Evolutionary conservation across 345 rosid genomes (phyloP), one percentile per base, ranked within the genome.

Genomic region (Xanthoceras sorbifolium): DNA sequence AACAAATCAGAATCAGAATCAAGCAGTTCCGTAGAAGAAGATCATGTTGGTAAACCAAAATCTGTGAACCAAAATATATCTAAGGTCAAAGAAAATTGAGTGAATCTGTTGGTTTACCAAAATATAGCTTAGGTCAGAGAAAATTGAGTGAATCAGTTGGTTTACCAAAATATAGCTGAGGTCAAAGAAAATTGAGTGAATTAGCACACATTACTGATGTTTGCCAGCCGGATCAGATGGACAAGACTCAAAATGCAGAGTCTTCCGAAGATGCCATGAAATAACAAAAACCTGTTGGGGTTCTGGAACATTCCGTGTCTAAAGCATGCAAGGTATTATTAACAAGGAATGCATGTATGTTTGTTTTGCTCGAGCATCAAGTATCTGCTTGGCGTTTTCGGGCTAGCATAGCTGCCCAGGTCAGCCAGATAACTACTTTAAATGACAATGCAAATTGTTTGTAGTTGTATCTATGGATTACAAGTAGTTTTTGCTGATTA

Each of bases 1-100:
- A 66, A 54, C 12, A 62, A 17, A 52, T 62, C 79, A 34, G 77
- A 76, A 44, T n/a, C n/a, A n/a, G n/a, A n/a, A n/a, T 78, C 83
- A 10, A 80, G 76, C 36, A 80, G 73, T 71, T 76, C 74, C 4
- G 5, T 3, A 34, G 84, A 66, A 62, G 64, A 79, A 48, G 72
- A 50, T 64, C 71, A 52, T 18, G 55, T 29, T 32, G 46, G 71
- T 15, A 61, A 42, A 32, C 64, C 73, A 23, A 72, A 77, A 60
- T 61, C 85, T 14, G 55, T 3, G 82, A 57, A 18, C 75, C 25
- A 40, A 44, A 77, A 61, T 57, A 73, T 4, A n/a, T 68, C 46
- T 5, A 12, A 18, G 70, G 64, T 46, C 74, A 31, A 73, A 66
- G 54, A 10, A 78, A 79, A 60, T 31, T 10, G 28, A n/a, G 65